Conservation (phyloP, 2,329 filamentous ascomycete genomes). For the Macrophomina tecta region DNA sequence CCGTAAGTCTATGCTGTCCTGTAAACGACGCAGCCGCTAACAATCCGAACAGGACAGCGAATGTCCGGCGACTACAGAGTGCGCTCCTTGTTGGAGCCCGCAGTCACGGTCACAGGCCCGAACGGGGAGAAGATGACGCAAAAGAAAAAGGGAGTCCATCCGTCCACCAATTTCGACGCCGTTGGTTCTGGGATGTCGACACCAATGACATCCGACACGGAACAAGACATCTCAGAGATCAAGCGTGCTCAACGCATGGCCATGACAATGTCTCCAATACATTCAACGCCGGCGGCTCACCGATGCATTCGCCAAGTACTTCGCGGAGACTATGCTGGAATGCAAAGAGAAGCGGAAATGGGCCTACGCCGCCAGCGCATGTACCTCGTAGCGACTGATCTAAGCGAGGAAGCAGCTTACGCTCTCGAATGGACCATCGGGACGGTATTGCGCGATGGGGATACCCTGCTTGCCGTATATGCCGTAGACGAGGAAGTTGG, state of each 20-base stretch:
- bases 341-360: constrained; percentile 78
- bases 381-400: constrained; percentile 93
- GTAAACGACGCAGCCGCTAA: constrained; percentile 29
- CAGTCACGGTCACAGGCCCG: constrained; percentile 69
- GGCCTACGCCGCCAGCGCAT: constrained; percentile 81
- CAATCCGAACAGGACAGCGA: constrained; percentile 51
- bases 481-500: constrained; percentile 84
- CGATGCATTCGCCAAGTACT: constrained; percentile 89
- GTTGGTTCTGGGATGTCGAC: constrained; percentile 64
- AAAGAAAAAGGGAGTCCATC: constrained; percentile 71
- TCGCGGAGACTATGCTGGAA: constrained; percentile 80
- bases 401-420: constrained; percentile 93
- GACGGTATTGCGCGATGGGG: constrained; percentile 90
- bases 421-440: constrained; percentile 98
- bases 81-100: constrained; percentile 70
- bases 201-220: constrained; percentile 81
- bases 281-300: constrained; percentile 75
- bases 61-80: constrained; percentile 62
- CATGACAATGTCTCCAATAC: constrained; percentile 79
- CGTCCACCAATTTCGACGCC: constrained; percentile 82
- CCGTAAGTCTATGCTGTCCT: constrained; percentile 58
- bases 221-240: constrained; percentile 83
- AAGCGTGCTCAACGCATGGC: constrained; percentile 85
- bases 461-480: constrained; percentile 91
- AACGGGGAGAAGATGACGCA: constrained; percentile 62